These are phyloP conservation scores for Typha latifolia DNA, from an alignment of 176 grass and related monocot species.

Conservation along the genomic window DNA sequence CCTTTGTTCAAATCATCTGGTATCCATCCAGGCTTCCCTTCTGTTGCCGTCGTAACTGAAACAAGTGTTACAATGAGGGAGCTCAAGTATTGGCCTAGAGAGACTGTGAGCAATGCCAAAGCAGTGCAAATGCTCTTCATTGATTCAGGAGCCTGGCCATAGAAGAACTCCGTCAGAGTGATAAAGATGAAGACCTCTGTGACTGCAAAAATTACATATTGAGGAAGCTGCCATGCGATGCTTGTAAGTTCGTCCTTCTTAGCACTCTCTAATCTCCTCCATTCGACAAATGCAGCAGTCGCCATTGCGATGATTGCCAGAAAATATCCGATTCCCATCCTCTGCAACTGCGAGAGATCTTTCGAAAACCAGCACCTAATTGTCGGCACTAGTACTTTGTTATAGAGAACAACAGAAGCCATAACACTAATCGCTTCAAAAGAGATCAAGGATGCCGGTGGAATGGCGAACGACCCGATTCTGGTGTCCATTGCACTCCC, in stretches of 20 bases:
- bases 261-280: slow-evolving; percentile 38
- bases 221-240: slow-evolving; percentile 69
- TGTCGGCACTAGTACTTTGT: slow-evolving; percentile 19
- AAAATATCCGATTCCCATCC: slow-evolving; percentile 58
- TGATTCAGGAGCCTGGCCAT: slow-evolving; percentile 51
- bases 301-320: slow-evolving; percentile 65
- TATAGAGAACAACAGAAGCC: slow-evolving; percentile 24
- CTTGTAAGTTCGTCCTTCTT: slow-evolving; percentile 20
- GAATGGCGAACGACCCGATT: slow-evolving; percentile 42
- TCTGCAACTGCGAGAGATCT: slow-evolving; percentile 39
- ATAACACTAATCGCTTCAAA: slow-evolving; percentile 46
- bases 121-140: slow-evolving; percentile 68
- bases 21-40: slow-evolving; percentile 58
- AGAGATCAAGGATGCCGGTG: slow-evolving; percentile 60
- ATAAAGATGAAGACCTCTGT: slow-evolving; percentile 54
- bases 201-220: slow-evolving; percentile 55
- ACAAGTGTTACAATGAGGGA: slow-evolving; percentile 48
- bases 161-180: slow-evolving; percentile 62
- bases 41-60: slow-evolving; percentile 24
- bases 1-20: slow-evolving; percentile 70
- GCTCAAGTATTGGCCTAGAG: slow-evolving; percentile 66
- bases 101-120: slow-evolving; percentile 46
- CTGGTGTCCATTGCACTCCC: slow-evolving; percentile 63
- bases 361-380: slow-evolving; percentile 7
- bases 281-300: slow-evolving; percentile 48